Conservation (phyloP, 1,284 basidiomycete species). For the Puccinia novopanici region DNA sequence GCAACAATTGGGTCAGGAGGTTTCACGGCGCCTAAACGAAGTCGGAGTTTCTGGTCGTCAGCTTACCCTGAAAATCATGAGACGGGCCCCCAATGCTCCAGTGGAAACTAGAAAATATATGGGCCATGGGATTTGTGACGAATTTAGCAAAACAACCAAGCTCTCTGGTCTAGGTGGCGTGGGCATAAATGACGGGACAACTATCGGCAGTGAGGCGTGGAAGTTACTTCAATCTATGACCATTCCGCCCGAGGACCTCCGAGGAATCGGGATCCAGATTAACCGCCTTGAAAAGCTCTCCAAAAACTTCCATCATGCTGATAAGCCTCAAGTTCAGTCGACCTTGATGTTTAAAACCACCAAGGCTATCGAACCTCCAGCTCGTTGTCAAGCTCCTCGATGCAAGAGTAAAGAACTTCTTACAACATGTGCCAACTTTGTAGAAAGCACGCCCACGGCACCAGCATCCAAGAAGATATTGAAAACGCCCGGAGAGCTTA, state of each 20-base stretch:
- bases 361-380: constrained; percentile 15
- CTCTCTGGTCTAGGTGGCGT: constrained; percentile 66
- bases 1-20: constrained; percentile 72
- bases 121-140: constrained; percentile 85
- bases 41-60: constrained; percentile 71
- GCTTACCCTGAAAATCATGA: constrained; percentile 84
- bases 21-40: constrained; percentile 70
- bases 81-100: constrained; percentile 79
- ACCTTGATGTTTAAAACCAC: constrained; percentile 18
- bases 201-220: constrained; percentile 79
- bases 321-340: constrained; percentile 52
- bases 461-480: constrained; percentile 25
- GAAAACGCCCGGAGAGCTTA: not conserved
- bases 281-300: constrained; percentile 73
- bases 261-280: constrained; percentile 92
- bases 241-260: constrained; percentile 79
- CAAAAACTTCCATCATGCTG: constrained; percentile 28
- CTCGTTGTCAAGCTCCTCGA: constrained; percentile 2
- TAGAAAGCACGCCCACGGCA: constrained; percentile 1
- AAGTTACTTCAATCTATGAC: constrained; percentile 71
- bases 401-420: not conserved
- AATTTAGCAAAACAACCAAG: constrained; percentile 73
- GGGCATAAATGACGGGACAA: constrained; percentile 71
- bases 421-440: not conserved
- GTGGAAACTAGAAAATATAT: constrained; percentile 95